phyloP scores from a whole-genome alignment of 2,329 filamentous ascomycete genomes.

The Cordyceps javanica region DNA sequence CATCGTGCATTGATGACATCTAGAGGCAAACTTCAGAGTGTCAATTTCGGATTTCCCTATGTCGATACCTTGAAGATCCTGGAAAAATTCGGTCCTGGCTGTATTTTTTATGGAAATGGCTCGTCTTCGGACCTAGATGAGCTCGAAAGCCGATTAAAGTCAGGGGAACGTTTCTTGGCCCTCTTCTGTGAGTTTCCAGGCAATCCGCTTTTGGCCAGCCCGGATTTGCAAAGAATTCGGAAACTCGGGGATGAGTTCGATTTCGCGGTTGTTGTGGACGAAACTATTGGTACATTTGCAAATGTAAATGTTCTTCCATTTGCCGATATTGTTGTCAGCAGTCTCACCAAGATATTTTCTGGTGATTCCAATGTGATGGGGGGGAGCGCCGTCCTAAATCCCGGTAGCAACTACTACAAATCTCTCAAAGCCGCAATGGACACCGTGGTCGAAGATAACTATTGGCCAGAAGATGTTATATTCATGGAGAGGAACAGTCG shows the following conservation, averaged over 20 bases:
- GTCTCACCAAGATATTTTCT: constrained; percentile 93
- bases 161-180: constrained; percentile 70
- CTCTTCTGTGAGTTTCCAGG: constrained; percentile 94
- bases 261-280: constrained; percentile 88
- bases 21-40: constrained; percentile 62
- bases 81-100: constrained; percentile 88
- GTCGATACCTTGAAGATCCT: constrained; percentile 94
- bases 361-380: constrained; percentile 99
- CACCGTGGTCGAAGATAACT: constrained; percentile 74
- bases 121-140: constrained; percentile 75
- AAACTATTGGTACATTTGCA: constrained; percentile 93
- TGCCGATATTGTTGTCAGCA: constrained; percentile 89
- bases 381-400: constrained; percentile 63
- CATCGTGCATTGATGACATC: constrained; percentile 67
- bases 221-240: constrained; percentile 77
- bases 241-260: constrained; percentile 73
- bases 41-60: constrained; percentile 96
- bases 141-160: constrained; percentile 63
- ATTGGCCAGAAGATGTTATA: constrained; percentile 89
- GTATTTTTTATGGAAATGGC: constrained; percentile 79
- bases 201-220: constrained; percentile 81
- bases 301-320: constrained; percentile 90
- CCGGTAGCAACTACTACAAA: constrained; percentile 62
- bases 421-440: constrained; percentile 61
- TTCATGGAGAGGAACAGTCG: constrained; percentile 96